Conservation (phyloP, 1,284 basidiomycete genomes). For the Coniophora puteana region DNA sequence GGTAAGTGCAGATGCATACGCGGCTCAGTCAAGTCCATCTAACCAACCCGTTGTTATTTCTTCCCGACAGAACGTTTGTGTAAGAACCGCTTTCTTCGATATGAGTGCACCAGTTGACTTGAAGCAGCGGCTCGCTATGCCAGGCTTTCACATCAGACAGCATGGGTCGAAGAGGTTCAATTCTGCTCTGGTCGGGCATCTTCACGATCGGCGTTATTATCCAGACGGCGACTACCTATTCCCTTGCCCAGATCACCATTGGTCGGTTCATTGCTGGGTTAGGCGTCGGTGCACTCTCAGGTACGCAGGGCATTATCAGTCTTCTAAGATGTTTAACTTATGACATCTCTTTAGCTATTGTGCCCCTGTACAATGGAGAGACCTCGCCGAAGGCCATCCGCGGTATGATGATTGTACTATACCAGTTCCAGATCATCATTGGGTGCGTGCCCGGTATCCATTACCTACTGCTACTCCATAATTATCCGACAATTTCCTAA, state of each 20-base stretch:
- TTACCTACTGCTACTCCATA: too few species aligned
- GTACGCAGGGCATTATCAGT: slow-evolving; percentile 27
- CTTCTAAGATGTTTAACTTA: slow-evolving; percentile 1
- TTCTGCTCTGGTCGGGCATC: slow-evolving; percentile 67
- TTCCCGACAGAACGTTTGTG: slow-evolving; percentile 50
- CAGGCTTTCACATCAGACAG: slow-evolving; percentile 74
- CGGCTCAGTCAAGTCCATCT: too few species aligned
- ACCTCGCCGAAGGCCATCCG: slow-evolving; percentile 70
- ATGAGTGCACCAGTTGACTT: not conserved
- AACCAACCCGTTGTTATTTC: too few species aligned
- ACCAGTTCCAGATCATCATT: slow-evolving; percentile 69
- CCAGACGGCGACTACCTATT: slow-evolving; percentile 57
- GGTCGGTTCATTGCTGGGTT: slow-evolving; percentile 66
- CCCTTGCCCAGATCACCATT: slow-evolving; percentile 60
- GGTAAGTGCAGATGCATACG: slow-evolving; percentile 35
- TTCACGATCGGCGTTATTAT: slow-evolving; percentile 68
- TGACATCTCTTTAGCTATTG: slow-evolving; percentile 52
- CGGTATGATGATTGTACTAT: slow-evolving; percentile 66
- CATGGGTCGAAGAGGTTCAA: slow-evolving; percentile 63
- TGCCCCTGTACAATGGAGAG: slow-evolving; percentile 76
- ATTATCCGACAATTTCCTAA: not conserved
- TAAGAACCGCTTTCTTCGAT: too few species aligned
- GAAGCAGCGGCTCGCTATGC: slow-evolving; percentile 53
- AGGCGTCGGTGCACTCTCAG: slow-evolving; percentile 72
- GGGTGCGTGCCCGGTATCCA: slow-evolving; percentile 35